A percentile compares a stretch with the other conserved stretches of the same genome.
These are phyloP conservation scores for Stagonosporopsis tanaceti DNA, from an alignment of 2,329 filamentous ascomycete genomes.

Conservation along the genomic window DNA sequence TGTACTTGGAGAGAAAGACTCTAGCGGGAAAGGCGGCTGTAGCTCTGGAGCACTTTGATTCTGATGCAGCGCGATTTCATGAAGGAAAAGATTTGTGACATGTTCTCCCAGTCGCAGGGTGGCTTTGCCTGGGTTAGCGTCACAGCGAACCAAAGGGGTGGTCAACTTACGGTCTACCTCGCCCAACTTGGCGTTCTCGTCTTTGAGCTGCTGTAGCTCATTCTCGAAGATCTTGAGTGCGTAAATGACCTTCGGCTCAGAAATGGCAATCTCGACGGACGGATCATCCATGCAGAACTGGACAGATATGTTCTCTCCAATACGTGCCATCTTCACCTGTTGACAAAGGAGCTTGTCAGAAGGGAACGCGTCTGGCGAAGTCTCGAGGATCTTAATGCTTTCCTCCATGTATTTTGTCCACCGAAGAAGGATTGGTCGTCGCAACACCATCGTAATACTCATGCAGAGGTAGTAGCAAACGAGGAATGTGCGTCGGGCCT, in stretches of 20 bases:
- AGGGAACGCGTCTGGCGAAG: conserved; percentile 63
- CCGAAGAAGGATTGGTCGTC: conserved; percentile 65
- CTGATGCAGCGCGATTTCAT: conserved; percentile 60
- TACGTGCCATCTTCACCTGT: conserved; percentile 65
- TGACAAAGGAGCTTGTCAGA: conserved; percentile 65
- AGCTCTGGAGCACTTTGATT: conserved; percentile 55
- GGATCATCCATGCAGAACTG: conserved; percentile 66
- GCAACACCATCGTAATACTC: conserved; percentile 66
- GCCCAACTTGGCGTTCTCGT: conserved; percentile 50
- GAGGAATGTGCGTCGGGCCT: conserved; percentile 66
- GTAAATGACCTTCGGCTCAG: conserved; percentile 64
- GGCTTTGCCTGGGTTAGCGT: conserved; percentile 29
- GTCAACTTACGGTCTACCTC: conserved; percentile 45
- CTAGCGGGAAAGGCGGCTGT: conserved; percentile 54
- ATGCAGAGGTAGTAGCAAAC: conserved; percentile 68
- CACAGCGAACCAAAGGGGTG: conserved; percentile 8
- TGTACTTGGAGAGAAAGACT: conserved; percentile 48
- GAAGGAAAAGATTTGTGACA: conserved; percentile 58
- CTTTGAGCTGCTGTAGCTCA: conserved; percentile 52
- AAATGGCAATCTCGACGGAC: conserved; percentile 59
- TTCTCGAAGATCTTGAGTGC: conserved; percentile 63
- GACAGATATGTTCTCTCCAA: conserved; percentile 64
- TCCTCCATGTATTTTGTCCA: conserved; percentile 72
- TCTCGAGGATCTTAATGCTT: conserved; percentile 65
- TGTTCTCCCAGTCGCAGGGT: conserved; percentile 56